phyloP scores from a whole-genome alignment of 495 filamentous ascomycete genomes.

The Bacidia gigantensis region DNA sequence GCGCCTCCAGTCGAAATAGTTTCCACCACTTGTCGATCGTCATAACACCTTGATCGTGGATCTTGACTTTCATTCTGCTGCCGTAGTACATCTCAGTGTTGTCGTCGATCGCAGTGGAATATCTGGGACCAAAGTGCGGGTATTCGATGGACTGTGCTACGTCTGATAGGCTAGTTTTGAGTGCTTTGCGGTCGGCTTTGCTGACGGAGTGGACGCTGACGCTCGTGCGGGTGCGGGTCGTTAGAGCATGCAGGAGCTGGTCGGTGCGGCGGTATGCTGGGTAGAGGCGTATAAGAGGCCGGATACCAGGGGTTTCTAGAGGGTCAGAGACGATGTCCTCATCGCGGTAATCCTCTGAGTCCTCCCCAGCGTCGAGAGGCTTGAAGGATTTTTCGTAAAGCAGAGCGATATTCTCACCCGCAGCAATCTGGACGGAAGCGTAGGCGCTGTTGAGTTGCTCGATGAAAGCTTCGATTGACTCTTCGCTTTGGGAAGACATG shows the following conservation, averaged over 20 bases:
- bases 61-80: constrained; percentile 59
- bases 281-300: constrained; percentile 50
- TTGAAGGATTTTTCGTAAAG: constrained; percentile 75
- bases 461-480: constrained; percentile 70
- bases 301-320: constrained; percentile 21
- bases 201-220: constrained; percentile 51
- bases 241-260: constrained; percentile 41
- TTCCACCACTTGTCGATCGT: constrained; percentile 88
- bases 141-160: constrained; percentile 76
- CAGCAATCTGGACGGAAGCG: constrained; percentile 64
- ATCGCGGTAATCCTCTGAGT: constrained; percentile 38
- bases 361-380: constrained; percentile 43
- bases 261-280: constrained; percentile 41
- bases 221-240: constrained; percentile 44
- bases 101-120: constrained; percentile 57
- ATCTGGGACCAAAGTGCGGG: constrained; percentile 56
- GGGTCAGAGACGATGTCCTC: constrained; percentile 26
- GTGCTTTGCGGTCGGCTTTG: constrained; percentile 53
- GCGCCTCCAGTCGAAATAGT: constrained; percentile 56
- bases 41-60: constrained; percentile 58
- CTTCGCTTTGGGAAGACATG: constrained; percentile 56
- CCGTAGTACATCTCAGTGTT: constrained; percentile 62
- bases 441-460: constrained; percentile 78
- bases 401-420: constrained; percentile 81
- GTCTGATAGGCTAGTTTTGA: constrained; percentile 67